Evolutionary conservation across 2,329 filamentous ascomycete genomes (phyloP).

Genomic region (Fusarium sp.): DNA sequence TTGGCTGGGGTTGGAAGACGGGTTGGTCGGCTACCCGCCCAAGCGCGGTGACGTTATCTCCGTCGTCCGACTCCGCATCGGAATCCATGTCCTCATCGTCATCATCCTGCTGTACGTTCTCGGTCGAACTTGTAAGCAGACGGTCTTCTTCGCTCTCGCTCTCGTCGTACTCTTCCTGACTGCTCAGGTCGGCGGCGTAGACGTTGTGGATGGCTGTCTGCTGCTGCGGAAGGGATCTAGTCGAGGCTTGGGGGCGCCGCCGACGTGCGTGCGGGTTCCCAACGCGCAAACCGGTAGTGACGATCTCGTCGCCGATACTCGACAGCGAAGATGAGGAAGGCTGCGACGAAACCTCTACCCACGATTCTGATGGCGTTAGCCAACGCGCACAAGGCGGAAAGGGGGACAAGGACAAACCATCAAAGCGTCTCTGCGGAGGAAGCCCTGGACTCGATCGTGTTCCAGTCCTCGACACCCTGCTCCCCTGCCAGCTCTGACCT

Average conservation of each 20-base stretch:
- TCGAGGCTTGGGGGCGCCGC: slow-evolving; percentile 55
- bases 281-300: slow-evolving; percentile 85
- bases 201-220: slow-evolving; percentile 54
- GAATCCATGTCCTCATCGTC: slow-evolving; percentile 54
- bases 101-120: slow-evolving; percentile 55
- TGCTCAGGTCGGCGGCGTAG: slow-evolving; percentile 66
- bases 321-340: slow-evolving; percentile 93
- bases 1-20: slow-evolving; percentile 84
- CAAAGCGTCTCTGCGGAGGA: slow-evolving; percentile 48
- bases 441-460: slow-evolving; percentile 45
- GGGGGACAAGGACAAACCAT: slow-evolving; percentile 44
- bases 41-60: slow-evolving; percentile 84
- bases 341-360: slow-evolving; percentile 92
- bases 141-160: slow-evolving; percentile 89
- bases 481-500: slow-evolving; percentile 41
- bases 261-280: slow-evolving; percentile 69
- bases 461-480: slow-evolving; percentile 39
- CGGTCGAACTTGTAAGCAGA: slow-evolving; percentile 65
- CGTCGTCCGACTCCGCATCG: slow-evolving; percentile 61
- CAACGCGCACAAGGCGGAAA: background rate
- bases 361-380: slow-evolving; percentile 73
- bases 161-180: slow-evolving; percentile 94
- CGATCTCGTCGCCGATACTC: slow-evolving; percentile 84
- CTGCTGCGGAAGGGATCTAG: slow-evolving; percentile 50
- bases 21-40: slow-evolving; percentile 64